Base-by-base conservation (phyloP, 2,329 filamentous ascomycete genomes). In the Pseudogymnoascus sp. region DNA sequence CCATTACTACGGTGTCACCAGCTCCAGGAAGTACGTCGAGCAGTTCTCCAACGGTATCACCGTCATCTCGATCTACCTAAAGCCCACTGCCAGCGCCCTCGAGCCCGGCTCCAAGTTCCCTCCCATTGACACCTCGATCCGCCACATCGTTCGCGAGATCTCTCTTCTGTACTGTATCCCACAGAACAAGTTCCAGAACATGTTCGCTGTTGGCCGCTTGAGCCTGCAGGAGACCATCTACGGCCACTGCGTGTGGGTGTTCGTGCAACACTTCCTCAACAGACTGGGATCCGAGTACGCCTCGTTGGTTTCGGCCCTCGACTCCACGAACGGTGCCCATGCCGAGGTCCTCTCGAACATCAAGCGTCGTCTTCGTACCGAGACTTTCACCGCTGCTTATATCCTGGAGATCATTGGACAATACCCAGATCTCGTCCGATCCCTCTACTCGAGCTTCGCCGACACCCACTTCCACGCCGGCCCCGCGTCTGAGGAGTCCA, bases 31-130 rank as follows among this genome's bases (percentile, higher is more conserved):
- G 80, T 99, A 99, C 74, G 90, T 99, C 60, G 91, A 99, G 79
- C 95, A 98, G 79, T 99, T 99, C 82, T 95, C 93, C 73, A 99
- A 99, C 77, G 95, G 95, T 67, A 96, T 97, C 75, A 96, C 92
- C 13, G 90, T 98, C 77, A 96, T 98, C 83, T 97, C 92, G 70
- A 85, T 97, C 67, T 99, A 99, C 77, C 83, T 99, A 66, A 88
- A 89, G 69, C 92, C 91, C 21, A 61, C 31, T 25, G 83, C 89
- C 16, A 75, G 81, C 60, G 83, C 83, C 68, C 77, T 83, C 45
- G 81, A 84, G 62, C 77, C 83, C 45, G 81, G 83, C 64, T 79
- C 80, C 28, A 79, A 79, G 8, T 80, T 84, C 74, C 93, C 93
- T 41, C 89, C 92, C 0, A 92, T 98, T 69, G 92, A 97, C 72